Evolutionary conservation across 108 stramenopile genomes (phyloP).

Genomic region (Fistulifera solaris): DNA sequence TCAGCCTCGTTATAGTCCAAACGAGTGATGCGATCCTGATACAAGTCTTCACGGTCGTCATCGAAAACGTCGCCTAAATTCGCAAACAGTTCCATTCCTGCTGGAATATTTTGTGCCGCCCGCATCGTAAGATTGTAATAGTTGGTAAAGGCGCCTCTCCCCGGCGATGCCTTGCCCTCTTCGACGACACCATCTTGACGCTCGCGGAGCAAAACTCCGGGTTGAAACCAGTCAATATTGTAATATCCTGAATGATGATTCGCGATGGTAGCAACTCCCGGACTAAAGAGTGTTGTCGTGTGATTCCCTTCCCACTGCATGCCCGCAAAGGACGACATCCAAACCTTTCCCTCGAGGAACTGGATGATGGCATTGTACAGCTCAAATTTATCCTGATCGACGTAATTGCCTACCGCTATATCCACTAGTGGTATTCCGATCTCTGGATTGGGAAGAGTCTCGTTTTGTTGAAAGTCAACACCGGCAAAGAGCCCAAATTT

Average conservation of each 20-base stretch:
- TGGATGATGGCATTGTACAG: slow-evolving; percentile 10
- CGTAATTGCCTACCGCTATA: neutral
- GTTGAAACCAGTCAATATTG: slow-evolving; percentile 32
- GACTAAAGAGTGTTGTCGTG: slow-evolving; percentile 15
- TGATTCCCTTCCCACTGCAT: slow-evolving; percentile 27
- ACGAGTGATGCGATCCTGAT: slow-evolving; percentile 5
- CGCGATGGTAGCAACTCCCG: slow-evolving; percentile 29
- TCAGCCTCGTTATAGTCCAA: slow-evolving; percentile 46
- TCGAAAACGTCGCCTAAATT: slow-evolving; percentile 37
- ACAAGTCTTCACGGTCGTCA: slow-evolving; percentile 6
- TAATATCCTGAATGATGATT: slow-evolving; percentile 29
- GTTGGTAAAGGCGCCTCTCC: slow-evolving; percentile 49
- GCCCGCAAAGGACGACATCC: slow-evolving; percentile 25
- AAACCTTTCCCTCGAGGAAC: slow-evolving; percentile 23
- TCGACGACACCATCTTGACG: slow-evolving; percentile 1
- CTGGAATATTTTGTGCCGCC: slow-evolving; percentile 45
- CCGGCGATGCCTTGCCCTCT: slow-evolving; percentile 17
- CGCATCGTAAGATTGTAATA: slow-evolving; percentile 54
- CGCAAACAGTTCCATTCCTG: slow-evolving; percentile 44
- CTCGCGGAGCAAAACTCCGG: slow-evolving; percentile 17
- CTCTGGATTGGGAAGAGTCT: slow-evolving; percentile 26
- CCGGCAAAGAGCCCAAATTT: slow-evolving; percentile 41
- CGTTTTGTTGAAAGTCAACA: slow-evolving; percentile 15
- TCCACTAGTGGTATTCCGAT: slow-evolving; percentile 43
- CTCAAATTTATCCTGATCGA: slow-evolving; percentile 4